Evolutionary conservation across 805 yeast species (phyloP).

Genomic region (Candida manassasensis): DNA sequence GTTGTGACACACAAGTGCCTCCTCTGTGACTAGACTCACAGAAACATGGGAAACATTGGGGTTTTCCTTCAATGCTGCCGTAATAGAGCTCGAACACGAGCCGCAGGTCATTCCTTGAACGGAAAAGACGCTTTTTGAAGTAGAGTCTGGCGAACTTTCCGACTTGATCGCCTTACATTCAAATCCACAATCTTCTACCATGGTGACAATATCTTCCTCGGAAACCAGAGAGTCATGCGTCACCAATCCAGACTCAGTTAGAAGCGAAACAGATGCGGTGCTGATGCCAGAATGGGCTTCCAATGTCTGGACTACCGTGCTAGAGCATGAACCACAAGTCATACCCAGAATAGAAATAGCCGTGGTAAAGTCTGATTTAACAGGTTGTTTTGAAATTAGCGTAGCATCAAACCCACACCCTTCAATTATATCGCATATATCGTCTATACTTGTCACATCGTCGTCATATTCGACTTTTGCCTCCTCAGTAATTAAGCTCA

Average conservation of each 20-base stretch:
- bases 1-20: conserved; percentile 55
- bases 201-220: conserved; percentile 37
- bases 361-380: conserved; percentile 3
- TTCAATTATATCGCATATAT: conserved; percentile 21
- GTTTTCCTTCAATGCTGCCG: conserved; percentile 44
- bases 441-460: conserved; percentile 9
- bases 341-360: conserved; percentile 55
- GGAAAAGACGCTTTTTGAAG: conserved; percentile 11
- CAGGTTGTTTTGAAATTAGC: conserved; percentile 4
- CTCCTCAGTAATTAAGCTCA: conserved; percentile 35
- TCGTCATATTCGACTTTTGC: conserved; percentile 24
- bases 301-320: conserved; percentile 57
- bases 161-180: conserved; percentile 16
- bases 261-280: conserved; percentile 59
- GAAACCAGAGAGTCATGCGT: conserved; percentile 37
- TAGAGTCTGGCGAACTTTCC: not conserved
- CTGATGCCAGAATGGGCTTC: conserved; percentile 46
- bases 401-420: conserved; percentile 24
- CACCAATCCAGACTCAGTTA: conserved; percentile 70
- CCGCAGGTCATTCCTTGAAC: conserved; percentile 90
- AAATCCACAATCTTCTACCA: conserved; percentile 59
- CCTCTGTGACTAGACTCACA: conserved; percentile 74
- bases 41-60: conserved; percentile 51
- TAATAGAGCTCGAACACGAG: conserved; percentile 70
- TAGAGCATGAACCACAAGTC: conserved; percentile 88